These are phyloP conservation scores for Xerocomus cyaneibrunnescens DNA, from an alignment of 1,284 basidiomycete species.

Conservation along the genomic window DNA sequence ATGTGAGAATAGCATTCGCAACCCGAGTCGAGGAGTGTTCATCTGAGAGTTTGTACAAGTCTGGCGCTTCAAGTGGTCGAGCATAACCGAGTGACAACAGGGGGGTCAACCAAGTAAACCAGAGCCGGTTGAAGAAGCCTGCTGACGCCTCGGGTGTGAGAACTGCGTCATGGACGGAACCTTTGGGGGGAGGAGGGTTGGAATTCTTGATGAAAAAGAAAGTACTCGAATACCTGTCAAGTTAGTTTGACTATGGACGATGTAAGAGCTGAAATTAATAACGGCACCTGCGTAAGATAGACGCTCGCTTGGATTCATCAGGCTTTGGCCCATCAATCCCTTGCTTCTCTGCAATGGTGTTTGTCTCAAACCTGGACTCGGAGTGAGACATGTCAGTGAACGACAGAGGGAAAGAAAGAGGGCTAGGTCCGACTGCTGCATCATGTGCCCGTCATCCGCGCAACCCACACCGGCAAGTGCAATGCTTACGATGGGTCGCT, in stretches of 20 bases:
- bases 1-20: conserved; percentile 59
- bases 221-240: conserved; percentile 7
- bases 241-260: conserved; percentile 3
- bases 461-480: too few species aligned
- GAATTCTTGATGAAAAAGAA: conserved; percentile 16
- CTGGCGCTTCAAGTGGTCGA: conserved; percentile 77
- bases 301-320: background rate
- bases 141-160: conserved; percentile 51
- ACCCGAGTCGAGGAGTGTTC: conserved; percentile 58
- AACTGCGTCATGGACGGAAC: conserved; percentile 46
- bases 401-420: background rate
- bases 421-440: background rate
- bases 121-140: conserved; percentile 41
- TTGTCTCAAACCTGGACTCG: background rate
- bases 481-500: background rate
- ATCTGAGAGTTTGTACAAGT: conserved; percentile 82
- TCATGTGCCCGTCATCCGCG: background rate
- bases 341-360: background rate
- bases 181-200: conserved; percentile 41
- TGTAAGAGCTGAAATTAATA: background rate
- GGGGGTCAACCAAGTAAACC: conserved; percentile 72
- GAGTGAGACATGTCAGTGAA: conserved; percentile 10
- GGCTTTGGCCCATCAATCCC: background rate
- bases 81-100: conserved; percentile 67
- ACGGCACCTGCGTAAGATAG: conserved; percentile 10